phyloP scores from a whole-genome alignment of 352 stramenopile species.

The Globisporangium spinosum region DNA sequence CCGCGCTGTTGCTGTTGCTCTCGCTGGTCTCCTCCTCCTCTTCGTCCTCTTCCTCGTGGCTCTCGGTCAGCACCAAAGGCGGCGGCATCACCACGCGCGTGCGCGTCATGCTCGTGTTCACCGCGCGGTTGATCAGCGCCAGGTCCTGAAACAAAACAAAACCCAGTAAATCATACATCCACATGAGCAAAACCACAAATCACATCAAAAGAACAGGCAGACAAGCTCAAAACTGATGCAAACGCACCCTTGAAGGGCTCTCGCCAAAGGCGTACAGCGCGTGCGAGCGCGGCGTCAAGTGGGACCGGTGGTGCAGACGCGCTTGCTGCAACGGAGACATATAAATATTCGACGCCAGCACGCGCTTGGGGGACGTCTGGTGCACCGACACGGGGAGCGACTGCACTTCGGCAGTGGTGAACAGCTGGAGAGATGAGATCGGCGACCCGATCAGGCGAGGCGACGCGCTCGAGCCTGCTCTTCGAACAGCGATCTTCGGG shows the following conservation, averaged over 20 bases:
- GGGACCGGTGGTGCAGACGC: conserved; percentile 59
- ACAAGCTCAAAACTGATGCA: not conserved
- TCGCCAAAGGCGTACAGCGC: conserved; percentile 87
- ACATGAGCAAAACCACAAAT: not conserved
- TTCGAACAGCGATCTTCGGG: conserved; percentile 31
- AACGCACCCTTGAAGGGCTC: conserved; percentile 70
- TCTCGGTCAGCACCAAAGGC: conserved; percentile 15
- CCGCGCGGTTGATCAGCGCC: conserved; percentile 69
- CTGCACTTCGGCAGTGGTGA: conserved; percentile 72
- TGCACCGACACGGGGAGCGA: conserved; percentile 71
- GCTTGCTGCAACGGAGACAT: conserved; percentile 83
- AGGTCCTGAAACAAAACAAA: conserved; percentile 40
- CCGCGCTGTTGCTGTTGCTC: conserved; percentile 27
- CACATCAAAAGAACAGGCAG: not conserved
- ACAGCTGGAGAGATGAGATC: conserved; percentile 47
- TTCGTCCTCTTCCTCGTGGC: conserved; percentile 13
- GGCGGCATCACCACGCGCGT: conserved; percentile 17
- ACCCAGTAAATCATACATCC: not conserved
- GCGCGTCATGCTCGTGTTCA: conserved; percentile 40
- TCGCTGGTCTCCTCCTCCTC: conserved; percentile 24
- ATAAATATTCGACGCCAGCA: conserved; percentile 79
- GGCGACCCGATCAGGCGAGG: conserved; percentile 47
- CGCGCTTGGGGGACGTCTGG: conserved; percentile 76
- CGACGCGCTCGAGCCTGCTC: conserved; percentile 17
- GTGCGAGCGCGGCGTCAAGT: conserved; percentile 74